Base-by-base conservation (phyloP, 2,329 filamentous ascomycete species). In the Monosporascus sp. region DNA sequence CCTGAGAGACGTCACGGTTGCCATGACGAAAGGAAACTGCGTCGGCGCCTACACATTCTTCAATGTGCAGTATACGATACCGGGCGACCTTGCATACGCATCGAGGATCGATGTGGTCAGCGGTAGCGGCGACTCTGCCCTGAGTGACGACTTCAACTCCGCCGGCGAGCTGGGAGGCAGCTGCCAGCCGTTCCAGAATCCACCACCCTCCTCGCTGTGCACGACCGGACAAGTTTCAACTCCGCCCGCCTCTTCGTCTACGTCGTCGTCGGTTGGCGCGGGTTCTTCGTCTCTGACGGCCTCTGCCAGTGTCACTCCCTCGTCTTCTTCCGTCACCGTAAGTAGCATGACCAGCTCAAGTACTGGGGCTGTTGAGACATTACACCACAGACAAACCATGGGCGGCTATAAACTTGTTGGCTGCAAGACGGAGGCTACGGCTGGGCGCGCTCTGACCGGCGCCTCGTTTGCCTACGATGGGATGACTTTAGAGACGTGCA, bases 401-500 rank as follows among this genome's bases (percentile, higher is more conserved):
- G 74, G 74, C 7, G 71, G 71, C 11, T 80, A 79, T 55, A 65
- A 55, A 14, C 67, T 76, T 49, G 67, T 75, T n/a, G 73, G 72
- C 50, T 81, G 78, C 64, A 74, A 74, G 66, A 75, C 72, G n/a
- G 78, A 80, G 56, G 73, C 70, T 5, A 68, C 67, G 14, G 47
- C n/a, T 2, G 28, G 38, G 8, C 73, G 79, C n/a, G 77, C 78
- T 5, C 68, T 81, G 7, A 52, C 56, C 17, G 74, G 67, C 22
- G 68, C 67, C 4, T 58, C 66, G 5, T 75, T 72, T 49, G 74
- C 72, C 20, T 74, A 76, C 56, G 74, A 79, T 40, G 66, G 67
- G 22, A 79, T 80, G 77, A 80, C 77, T 2, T 64, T 78, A 9
- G 76, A 78, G 52, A 69, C 65, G 43, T 80, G 78, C 62, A 70